Evolutionary conservation across 176 grass and related monocot genomes (phyloP).

Genomic region (Chrysopogon serrulatus): DNA sequence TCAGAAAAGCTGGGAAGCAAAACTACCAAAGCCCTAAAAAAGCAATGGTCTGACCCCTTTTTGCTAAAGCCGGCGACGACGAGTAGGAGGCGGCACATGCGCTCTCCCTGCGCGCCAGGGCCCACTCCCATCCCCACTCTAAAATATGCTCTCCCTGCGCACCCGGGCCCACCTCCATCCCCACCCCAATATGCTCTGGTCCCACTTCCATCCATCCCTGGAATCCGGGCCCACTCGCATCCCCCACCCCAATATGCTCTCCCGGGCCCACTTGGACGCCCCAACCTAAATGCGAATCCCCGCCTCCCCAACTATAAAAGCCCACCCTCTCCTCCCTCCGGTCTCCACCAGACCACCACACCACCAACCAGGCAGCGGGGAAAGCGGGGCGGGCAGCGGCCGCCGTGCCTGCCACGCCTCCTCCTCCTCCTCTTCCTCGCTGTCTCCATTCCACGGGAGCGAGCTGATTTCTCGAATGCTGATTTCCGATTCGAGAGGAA

Average conservation of each 20-base stretch:
- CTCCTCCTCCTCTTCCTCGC: neutral
- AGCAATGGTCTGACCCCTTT: neutral
- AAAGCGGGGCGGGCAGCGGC: neutral
- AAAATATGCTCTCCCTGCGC: constrained; percentile 7
- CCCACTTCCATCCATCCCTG: no score
- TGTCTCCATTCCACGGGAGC: rapidly evolving
- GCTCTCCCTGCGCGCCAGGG: neutral
- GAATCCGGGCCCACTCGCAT: neutral
- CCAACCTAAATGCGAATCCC: constrained; percentile 12
- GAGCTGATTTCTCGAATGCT: no score
- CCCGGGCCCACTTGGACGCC: neutral
- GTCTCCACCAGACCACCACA: neutral
- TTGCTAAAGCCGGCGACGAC: neutral
- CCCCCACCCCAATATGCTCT: no score
- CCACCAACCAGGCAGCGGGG: neutral
- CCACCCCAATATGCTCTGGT: no score
- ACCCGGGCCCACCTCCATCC: neutral
- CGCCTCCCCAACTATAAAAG: constrained; percentile 28
- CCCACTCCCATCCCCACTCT: constrained; percentile 16
- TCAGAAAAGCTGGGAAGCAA: neutral
- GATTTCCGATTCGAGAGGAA: neutral
- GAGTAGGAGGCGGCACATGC: neutral
- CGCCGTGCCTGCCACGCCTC: constrained; percentile 31
- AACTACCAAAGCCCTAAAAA: neutral
- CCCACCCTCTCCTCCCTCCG: neutral